A percentile compares a stretch with the other conserved stretches of the same genome.
Conservation (phyloP, 2,329 filamentous ascomycete species). For the Fusarium sp. region DNA sequence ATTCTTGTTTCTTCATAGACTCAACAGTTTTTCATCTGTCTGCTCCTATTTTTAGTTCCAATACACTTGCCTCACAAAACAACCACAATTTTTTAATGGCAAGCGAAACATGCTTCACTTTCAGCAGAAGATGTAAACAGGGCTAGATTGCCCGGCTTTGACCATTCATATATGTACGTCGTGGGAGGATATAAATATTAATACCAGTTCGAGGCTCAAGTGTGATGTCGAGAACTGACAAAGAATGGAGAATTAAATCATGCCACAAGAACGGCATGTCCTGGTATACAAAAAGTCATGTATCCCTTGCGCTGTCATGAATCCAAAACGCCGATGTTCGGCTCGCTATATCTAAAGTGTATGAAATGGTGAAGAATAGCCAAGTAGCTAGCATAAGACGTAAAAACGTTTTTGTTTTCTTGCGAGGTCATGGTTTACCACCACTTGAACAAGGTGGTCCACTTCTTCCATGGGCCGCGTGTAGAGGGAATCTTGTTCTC, state of each 20-base stretch:
- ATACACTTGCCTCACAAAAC: too few species aligned
- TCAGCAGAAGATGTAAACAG: too few species aligned
- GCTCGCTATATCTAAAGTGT: not conserved
- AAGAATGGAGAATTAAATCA: slow-evolving; percentile 14
- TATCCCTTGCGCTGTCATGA: slow-evolving; percentile 17
- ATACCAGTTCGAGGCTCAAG: not conserved
- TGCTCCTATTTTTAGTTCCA: too few species aligned
- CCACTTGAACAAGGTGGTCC: slow-evolving; percentile 26
- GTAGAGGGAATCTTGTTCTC: slow-evolving; percentile 41
- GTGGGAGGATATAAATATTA: not conserved
- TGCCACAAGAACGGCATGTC: slow-evolving; percentile 8
- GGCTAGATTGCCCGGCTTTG: too few species aligned
- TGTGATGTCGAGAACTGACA: not conserved
- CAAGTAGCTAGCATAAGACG: not conserved
- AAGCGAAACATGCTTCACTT: too few species aligned
- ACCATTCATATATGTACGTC: not conserved
- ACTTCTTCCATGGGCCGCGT: slow-evolving; percentile 33
- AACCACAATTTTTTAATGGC: too few species aligned
- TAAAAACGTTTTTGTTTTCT: not conserved
- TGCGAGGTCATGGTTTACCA: slow-evolving; percentile 16
- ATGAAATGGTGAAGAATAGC: not conserved
- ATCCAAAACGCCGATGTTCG: slow-evolving; percentile 12
- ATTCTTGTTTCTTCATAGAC: too few species aligned
- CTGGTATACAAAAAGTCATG: slow-evolving; percentile 19
- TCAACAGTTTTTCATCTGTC: too few species aligned